These are phyloP conservation scores for Agrocybe pediades DNA, from an alignment of 768 basidiomycete genomes.

Conservation along the genomic window DNA sequence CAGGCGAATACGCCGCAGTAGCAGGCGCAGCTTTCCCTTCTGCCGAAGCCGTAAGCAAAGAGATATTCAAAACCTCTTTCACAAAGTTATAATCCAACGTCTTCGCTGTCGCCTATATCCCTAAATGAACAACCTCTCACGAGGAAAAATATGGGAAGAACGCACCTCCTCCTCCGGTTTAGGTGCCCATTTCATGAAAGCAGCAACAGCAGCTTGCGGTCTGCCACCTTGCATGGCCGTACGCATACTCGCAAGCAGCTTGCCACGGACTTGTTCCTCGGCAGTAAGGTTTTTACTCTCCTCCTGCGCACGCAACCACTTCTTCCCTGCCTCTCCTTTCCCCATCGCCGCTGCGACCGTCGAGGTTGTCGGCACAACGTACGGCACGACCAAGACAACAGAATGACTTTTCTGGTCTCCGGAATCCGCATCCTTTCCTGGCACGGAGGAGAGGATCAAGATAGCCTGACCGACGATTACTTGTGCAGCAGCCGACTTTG, in stretches of 20 bases:
- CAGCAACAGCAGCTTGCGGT: constrained; percentile 53
- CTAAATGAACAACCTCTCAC: not conserved
- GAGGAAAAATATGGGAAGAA: not conserved
- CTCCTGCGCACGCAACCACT: constrained; percentile 42
- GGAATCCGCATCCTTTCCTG: constrained; percentile 17
- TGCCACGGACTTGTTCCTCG: constrained; percentile 21
- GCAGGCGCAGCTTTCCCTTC: constrained; percentile 13
- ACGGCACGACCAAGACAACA: constrained; percentile 61
- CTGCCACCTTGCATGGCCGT: constrained; percentile 42
- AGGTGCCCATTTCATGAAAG: constrained; percentile 61
- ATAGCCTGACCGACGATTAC: constrained; percentile 47
- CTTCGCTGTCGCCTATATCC: constrained; percentile 1
- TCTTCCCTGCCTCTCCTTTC: constrained; percentile 36
- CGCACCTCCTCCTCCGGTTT: constrained; percentile 22
- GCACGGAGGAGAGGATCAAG: constrained; percentile 47
- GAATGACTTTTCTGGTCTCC: constrained; percentile 39
- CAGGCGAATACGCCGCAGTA: constrained; percentile 48
- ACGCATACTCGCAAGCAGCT: constrained; percentile 40
- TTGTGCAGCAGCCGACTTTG: constrained; percentile 15
- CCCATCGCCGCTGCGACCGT: constrained; percentile 69
- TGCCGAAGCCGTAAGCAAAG: constrained; percentile 42
- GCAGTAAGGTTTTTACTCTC: constrained; percentile 6
- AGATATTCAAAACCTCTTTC: constrained; percentile 53
- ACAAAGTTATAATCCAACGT: constrained; percentile 52
- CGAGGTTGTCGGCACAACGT: constrained; percentile 52